Evolutionary conservation across 2,329 filamentous ascomycete species (phyloP), one percentile per base, ranked within the genome.

Genomic region (Sodiomyces alkalinus): DNA sequence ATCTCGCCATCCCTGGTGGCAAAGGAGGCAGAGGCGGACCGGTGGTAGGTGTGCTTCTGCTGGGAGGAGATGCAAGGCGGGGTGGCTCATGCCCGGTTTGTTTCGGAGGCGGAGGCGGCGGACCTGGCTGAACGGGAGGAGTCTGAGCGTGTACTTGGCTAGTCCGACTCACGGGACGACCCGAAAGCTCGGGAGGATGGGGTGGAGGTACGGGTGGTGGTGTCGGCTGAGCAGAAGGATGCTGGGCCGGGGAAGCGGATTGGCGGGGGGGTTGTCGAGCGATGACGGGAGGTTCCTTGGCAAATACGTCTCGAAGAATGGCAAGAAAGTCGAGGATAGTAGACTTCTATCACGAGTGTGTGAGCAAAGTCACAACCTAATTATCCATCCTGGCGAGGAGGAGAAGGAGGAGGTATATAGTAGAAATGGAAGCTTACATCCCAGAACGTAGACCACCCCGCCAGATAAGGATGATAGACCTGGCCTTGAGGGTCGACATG

Each of bases 381-480:
- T n/a, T n/a, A n/a, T n/a, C n/a, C n/a, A n/a, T n/a, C n/a, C n/a
- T n/a, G n/a, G n/a, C n/a, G n/a, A n/a, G n/a, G n/a, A n/a, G n/a
- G n/a, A n/a, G n/a, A n/a, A 17, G 7, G 15, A 11, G 17, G 11
- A 29, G n/a, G 12, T 14, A 11, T 11, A 16, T 12, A 23, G 14
- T 4, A 24, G 15, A 11, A 18, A 28, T 41, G 13, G 41, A 30
- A 14, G 72, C 80, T 59, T 52, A 92, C 82, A 70, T 93, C 82
- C 80, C 81, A 90, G 42, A 80, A 87, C 39, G 82, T 74, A 18
- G 67, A 60, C 90, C 90, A 98, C 36, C 83, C 76, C 18, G 83
- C 81, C 26, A 98, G 60, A 50, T 96, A 98, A 20, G 90, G 90
- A 49, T 98, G 90, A 49, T 96, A 98, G 38, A 96, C 72, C 48